Evolutionary conservation across 352 stramenopile genomes (phyloP), one percentile per base, ranked within the genome.

Genomic region (Aphanomyces invadans): DNA sequence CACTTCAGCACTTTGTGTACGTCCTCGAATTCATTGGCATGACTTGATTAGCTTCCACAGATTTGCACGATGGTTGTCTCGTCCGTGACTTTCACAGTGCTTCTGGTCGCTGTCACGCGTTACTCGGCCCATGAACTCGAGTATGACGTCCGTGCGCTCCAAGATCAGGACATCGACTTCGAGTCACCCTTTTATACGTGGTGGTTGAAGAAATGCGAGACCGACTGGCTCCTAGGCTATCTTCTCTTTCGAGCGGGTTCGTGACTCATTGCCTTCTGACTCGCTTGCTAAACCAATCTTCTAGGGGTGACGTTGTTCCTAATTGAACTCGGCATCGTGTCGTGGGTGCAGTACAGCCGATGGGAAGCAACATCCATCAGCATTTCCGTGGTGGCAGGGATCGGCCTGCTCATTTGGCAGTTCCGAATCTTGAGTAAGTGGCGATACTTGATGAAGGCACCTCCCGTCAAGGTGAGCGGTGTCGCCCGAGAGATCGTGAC

Each of bases 101-200:
- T 92, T 54, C 70, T 92, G 46, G 62, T 92, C 28, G 83, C 83
- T 12, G 71, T 92, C 23, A 92, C 83, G 62, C 74, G 83, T 9
- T 92, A 80, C 66, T 80, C 90, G 28, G 87, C 81, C 28, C 81
- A 92, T 68, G 88, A 81, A 21, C 78, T 92, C 26, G 83, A 92
- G 28, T 80, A 76, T 4, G 77, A 92, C 62, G 81, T 92, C 25
- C 76, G 72, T 25, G 54, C 63, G 39, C 72, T 92, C 2, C 81
- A 75, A 49, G 67, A 79, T 31, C 46, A 74, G 0, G 81, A 90
- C 57, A 74, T 92, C 45, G 83, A 90, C 61, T 70, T 79, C 4
- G 74, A 81, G 5, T 92, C 83, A 1, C 83, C 83, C 0, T 89
- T 90, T 53, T 76, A 78, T 39, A 70, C 73, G 9, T 92, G 80